A percentile compares a stretch with the other conserved stretches of the same genome.
These are phyloP conservation scores for Aspergillus persii DNA, from an alignment of 2,329 filamentous ascomycete genomes.

Conservation along the genomic window DNA sequence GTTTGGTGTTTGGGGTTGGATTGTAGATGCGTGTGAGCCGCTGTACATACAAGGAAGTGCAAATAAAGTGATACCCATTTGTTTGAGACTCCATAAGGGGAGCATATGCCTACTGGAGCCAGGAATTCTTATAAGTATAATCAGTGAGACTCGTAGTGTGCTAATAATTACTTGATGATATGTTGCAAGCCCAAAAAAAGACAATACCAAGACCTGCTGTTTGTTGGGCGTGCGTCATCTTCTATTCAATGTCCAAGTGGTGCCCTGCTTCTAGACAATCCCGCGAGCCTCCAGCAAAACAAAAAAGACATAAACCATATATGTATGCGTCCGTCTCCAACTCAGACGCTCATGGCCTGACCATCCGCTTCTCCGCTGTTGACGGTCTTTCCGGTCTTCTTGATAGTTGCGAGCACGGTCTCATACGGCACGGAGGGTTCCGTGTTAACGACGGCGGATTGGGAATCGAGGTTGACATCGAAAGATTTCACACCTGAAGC, in stretches of 20 bases:
- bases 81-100: not conserved
- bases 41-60: constrained; percentile 3
- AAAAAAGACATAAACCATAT: not conserved
- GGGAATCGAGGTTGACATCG: constrained; percentile 81
- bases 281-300: not conserved
- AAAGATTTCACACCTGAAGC: constrained; percentile 75
- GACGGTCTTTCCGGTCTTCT: constrained; percentile 93
- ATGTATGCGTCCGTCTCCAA: not conserved
- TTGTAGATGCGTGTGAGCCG: constrained; percentile 7
- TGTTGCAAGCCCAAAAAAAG: not conserved
- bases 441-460: constrained; percentile 76
- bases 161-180: not conserved
- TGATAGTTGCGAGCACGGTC: constrained; percentile 80
- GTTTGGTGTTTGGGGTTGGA: not conserved
- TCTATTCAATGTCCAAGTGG: not conserved
- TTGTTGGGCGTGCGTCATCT: not conserved
- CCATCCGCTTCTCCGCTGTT: constrained; percentile 59
- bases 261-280: not conserved
- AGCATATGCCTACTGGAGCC: too few relatives aligned
- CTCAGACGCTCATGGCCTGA: constrained; percentile 35
- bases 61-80: constrained; percentile 23
- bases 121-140: not conserved
- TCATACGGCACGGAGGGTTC: constrained; percentile 70
- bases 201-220: too few relatives aligned
- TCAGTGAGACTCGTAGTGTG: not conserved